Evolutionary conservation across 768 basidiomycete species (phyloP), one percentile per base, ranked within the genome.

Genomic region (Russula sp.): DNA sequence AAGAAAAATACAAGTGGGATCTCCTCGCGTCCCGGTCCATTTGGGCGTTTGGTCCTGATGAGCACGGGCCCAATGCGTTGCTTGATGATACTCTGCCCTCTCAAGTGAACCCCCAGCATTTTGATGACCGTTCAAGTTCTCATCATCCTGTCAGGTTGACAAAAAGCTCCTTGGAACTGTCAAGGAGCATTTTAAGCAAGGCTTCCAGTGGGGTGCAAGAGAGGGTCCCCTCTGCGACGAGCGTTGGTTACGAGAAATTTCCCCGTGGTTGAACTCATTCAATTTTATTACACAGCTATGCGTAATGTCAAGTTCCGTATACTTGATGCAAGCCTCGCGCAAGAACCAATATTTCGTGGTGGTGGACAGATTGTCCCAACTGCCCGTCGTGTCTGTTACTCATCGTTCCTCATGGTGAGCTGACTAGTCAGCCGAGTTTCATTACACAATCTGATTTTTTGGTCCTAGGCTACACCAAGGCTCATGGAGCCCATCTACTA

Each of bases 21-120:
- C 75, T 98, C 69, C 82, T 99, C 61, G 96, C 97, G 1, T 96
- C 94, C 47, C 82, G 97, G 61, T 98, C 95, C 68, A 97, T 99
- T 78, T 99, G 97, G 97, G 94, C 97, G 22, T 99, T 99, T 74
- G 97, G 97, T 20, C 97, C 97, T 3, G 93, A 98, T 67, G 96
- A 98, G 48, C 87, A 84, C 65, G 97, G 97, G 0, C 84, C 96
- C 9, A 99, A 99, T 73, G 83, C 96, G 64, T 77, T 98, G 46
- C 75, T 98, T 67, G 96, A 99, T 70, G 97, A 99, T 70, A 98
- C 97, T 2, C 75, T 99, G 18, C 97, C 97, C 4, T 93, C 90
- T 7, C 92, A 96, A 78, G 91, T 90, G 64, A 62, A 76, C 66
- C 35, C 36, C 35, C 7, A 35, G 7, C 20, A 20, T 47, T 43